A percentile compares a stretch with the other conserved stretches of the same genome.
Conservation (phyloP, 2,329 filamentous ascomycete species). For the Talaromyces sp. region DNA sequence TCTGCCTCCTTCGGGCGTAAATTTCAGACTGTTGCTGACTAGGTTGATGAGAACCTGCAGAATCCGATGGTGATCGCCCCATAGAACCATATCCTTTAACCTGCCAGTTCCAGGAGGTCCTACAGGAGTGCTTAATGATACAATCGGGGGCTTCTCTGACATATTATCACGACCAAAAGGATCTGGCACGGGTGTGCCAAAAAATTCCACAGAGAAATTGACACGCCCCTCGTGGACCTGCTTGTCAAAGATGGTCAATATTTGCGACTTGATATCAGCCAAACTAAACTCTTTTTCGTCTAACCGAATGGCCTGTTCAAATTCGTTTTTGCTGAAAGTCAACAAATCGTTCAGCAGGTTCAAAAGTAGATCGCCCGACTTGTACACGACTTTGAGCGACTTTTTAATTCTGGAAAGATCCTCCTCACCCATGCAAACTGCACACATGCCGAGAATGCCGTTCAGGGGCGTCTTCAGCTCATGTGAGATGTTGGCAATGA, state of each 20-base stretch:
- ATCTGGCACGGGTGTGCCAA: constrained; percentile 45
- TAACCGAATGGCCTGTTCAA: constrained; percentile 73
- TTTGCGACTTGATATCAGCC: constrained; percentile 75
- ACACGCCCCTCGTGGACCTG: constrained; percentile 77
- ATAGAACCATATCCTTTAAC: constrained; percentile 78
- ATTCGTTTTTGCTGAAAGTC: constrained; percentile 92
- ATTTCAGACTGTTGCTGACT: constrained; percentile 87
- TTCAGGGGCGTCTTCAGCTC: constrained; percentile 88
- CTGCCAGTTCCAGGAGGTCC: constrained; percentile 62
- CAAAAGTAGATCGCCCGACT: constrained; percentile 75
- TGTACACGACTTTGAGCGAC: constrained; percentile 81
- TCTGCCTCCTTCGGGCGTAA: constrained; percentile 70
- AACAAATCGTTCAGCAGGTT: constrained; percentile 84
- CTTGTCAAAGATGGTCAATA: constrained; percentile 82
- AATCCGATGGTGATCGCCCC: constrained; percentile 89
- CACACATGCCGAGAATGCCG: constrained; percentile 86
- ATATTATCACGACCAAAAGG: constrained; percentile 8
- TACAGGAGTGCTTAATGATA: constrained; percentile 37
- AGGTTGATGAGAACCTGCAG: constrained; percentile 75
- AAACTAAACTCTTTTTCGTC: constrained; percentile 82
- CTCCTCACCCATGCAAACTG: constrained; percentile 87
- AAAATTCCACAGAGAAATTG: constrained; percentile 64
- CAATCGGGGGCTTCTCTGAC: constrained; percentile 12
- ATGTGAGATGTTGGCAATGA: constrained; percentile 85
- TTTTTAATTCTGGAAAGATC: constrained; percentile 72